These are phyloP conservation scores for Hortaea sp. DNA, from an alignment of 2,329 filamentous ascomycete species.

Conservation along the genomic window DNA sequence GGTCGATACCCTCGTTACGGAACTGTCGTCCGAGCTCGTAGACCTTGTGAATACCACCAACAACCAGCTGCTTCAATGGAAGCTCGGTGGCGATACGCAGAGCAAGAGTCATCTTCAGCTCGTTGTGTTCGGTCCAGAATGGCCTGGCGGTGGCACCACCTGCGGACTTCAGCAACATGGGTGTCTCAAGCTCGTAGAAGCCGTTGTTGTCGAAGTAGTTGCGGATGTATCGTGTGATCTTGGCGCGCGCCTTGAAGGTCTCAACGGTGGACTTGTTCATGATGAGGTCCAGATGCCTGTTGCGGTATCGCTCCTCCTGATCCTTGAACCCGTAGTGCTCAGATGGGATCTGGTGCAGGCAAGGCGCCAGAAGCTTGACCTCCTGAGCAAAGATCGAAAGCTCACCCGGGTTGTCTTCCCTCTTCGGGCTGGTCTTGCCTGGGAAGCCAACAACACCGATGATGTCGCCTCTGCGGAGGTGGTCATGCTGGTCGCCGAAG, in stretches of 20 bases:
- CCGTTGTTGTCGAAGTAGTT: conserved; percentile 74
- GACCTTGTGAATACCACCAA: conserved; percentile 86
- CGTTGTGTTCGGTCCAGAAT: conserved; percentile 93
- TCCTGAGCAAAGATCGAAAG: conserved; percentile 87
- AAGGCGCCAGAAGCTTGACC: conserved; percentile 77
- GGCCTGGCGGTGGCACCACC: conserved; percentile 93
- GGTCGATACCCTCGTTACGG: conserved; percentile 81
- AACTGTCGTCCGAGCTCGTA: conserved; percentile 96
- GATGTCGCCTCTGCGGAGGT: conserved; percentile 82
- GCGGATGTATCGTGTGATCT: conserved; percentile 82
- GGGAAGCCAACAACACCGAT: conserved; percentile 80
- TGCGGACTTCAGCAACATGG: conserved; percentile 93
- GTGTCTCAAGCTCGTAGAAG: conserved; percentile 91
- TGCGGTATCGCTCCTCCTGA: conserved; percentile 82
- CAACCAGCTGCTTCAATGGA: conserved; percentile 91
- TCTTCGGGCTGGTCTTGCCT: conserved; percentile 73
- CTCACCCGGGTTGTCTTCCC: conserved; percentile 65
- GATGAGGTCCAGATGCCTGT: conserved; percentile 90
- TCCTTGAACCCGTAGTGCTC: conserved; percentile 95
- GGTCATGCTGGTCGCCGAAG: conserved; percentile 83
- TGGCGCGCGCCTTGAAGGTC: conserved; percentile 73
- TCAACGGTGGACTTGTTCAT: conserved; percentile 85
- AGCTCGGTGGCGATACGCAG: conserved; percentile 92
- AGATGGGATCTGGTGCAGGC: conserved; percentile 79
- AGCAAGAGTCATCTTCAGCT: conserved; percentile 86